Conservation (phyloP, 129 eudicot species). For the Logfia minima region DNA sequence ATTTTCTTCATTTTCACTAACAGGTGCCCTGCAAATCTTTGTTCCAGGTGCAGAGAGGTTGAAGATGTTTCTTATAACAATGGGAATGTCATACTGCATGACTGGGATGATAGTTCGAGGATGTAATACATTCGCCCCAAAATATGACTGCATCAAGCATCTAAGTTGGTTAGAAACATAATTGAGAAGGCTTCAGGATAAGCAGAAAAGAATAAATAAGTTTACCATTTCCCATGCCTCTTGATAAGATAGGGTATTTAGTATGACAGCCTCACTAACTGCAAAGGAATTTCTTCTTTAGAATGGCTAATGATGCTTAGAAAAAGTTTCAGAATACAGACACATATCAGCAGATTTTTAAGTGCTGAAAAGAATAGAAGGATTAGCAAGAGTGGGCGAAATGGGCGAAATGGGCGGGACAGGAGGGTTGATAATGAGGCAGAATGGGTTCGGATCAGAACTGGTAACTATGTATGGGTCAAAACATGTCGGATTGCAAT, state of each 20-base stretch:
- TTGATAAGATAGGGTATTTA: conserved; percentile 82
- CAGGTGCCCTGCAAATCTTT: conserved; percentile 62
- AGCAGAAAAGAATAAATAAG: conserved; percentile 15
- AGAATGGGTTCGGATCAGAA: background rate
- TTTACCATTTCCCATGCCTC: conserved; percentile 99
- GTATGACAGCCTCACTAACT: conserved; percentile 97
- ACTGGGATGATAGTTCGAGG: conserved; percentile 99
- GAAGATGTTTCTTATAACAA: conserved; percentile 90
- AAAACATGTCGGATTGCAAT: background rate
- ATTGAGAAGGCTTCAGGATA: conserved; percentile 12
- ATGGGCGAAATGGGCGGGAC: background rate
- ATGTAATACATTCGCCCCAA: conserved; percentile 98
- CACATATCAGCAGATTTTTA: background rate
- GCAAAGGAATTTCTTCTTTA: conserved; percentile 33
- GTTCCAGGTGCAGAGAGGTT: conserved; percentile 99
- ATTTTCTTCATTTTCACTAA: conserved; percentile 46
- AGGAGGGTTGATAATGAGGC: background rate
- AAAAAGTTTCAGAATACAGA: conserved; percentile 6
- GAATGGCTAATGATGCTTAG: conserved; percentile 22
- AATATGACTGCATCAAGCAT: conserved; percentile 76
- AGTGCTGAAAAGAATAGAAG: background rate
- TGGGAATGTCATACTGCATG: conserved; percentile 93
- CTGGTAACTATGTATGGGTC: background rate
- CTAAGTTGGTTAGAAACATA: conserved; percentile 22
- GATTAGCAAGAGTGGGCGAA: background rate